Percentiles rank a stretch among this genome's conserved stretches.
These are phyloP conservation scores for Seminavis robusta DNA, from an alignment of 108 stramenopile species.

Conservation along the genomic window DNA sequence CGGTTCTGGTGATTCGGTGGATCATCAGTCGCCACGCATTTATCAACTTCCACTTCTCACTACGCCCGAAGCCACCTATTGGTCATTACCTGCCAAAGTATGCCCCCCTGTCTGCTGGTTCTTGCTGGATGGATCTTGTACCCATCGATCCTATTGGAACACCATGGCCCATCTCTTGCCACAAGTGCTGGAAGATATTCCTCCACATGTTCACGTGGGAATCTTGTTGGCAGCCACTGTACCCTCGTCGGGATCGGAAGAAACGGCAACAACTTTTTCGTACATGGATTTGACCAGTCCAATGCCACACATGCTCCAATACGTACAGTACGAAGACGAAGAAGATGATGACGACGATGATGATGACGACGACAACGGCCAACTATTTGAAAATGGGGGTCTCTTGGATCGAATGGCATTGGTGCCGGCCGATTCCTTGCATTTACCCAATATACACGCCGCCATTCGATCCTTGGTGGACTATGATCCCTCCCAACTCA, in stretches of 20 bases:
- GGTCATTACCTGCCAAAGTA: constrained; percentile 36
- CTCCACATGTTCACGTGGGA: constrained; percentile 39
- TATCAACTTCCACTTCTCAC: not conserved
- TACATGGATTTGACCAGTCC: constrained; percentile 6
- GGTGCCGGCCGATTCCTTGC: constrained; percentile 22
- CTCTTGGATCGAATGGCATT: constrained; percentile 3
- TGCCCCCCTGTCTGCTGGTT: constrained; percentile 63
- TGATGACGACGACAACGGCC: not conserved
- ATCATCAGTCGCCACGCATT: not conserved
- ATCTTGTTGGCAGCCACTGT: constrained; percentile 4
- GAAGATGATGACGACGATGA: not conserved
- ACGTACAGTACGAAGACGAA: not conserved
- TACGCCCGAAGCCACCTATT: not conserved
- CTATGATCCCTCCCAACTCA: not conserved
- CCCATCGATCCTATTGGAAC: constrained; percentile 2
- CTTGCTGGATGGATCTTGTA: constrained; percentile 39
- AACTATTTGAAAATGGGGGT: not conserved
- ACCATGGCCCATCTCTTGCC: not conserved
- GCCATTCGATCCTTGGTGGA: constrained; percentile 41
- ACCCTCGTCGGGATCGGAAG: not conserved
- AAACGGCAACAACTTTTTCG: not conserved
- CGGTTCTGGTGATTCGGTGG: not conserved
- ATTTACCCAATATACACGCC: constrained; percentile 28
- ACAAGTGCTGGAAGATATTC: constrained; percentile 36
- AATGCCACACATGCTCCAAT: constrained; percentile 30